A percentile compares a stretch with the other conserved stretches of the same genome.
These are phyloP conservation scores for Neoboletus magnificus DNA, from an alignment of 768 basidiomycete genomes.

Conservation along the genomic window DNA sequence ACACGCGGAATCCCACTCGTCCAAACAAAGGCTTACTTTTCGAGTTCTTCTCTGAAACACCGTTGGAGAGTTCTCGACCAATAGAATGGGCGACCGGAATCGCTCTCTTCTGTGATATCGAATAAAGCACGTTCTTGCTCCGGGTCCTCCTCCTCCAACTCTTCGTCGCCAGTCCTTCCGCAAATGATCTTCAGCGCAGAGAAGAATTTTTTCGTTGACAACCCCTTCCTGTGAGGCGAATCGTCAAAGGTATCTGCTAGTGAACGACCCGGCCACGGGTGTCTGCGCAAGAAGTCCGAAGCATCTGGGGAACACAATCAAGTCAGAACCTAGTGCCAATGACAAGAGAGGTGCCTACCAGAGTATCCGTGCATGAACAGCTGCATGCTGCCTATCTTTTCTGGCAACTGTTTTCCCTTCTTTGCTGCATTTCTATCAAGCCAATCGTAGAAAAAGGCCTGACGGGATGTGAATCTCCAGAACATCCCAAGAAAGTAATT, in stretches of 20 bases:
- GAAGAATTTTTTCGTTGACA: constrained; percentile 62
- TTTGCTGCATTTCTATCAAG: constrained; percentile 76
- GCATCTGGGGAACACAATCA: constrained; percentile 52
- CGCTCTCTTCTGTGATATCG: constrained; percentile 58
- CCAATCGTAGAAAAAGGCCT: constrained; percentile 95
- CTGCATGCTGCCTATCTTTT: constrained; percentile 91
- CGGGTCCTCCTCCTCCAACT: constrained; percentile 69
- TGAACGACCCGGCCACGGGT: constrained; percentile 86
- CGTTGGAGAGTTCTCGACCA: constrained; percentile 79
- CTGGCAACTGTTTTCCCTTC: constrained; percentile 79
- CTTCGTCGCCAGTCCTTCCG: constrained; percentile 75
- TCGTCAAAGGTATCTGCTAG: constrained; percentile 86
- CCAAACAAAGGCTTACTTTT: constrained; percentile 55
- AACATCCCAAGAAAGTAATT: not conserved
- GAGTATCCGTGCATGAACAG: constrained; percentile 81
- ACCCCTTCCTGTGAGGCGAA: constrained; percentile 71
- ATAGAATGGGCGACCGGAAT: constrained; percentile 63
- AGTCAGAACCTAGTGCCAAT: not conserved
- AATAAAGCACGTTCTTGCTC: constrained; percentile 72
- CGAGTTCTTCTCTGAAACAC: constrained; percentile 83
- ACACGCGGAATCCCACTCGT: constrained; percentile 2
- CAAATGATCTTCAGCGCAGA: constrained; percentile 76
- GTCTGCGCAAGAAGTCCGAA: constrained; percentile 78
- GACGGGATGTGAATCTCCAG: not conserved
- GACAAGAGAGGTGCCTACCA: constrained; percentile 38